A percentile compares a stretch with the other conserved stretches of the same genome.
phyloP scores from a whole-genome alignment of 805 yeast species.

The Candida odintsovae region DNA sequence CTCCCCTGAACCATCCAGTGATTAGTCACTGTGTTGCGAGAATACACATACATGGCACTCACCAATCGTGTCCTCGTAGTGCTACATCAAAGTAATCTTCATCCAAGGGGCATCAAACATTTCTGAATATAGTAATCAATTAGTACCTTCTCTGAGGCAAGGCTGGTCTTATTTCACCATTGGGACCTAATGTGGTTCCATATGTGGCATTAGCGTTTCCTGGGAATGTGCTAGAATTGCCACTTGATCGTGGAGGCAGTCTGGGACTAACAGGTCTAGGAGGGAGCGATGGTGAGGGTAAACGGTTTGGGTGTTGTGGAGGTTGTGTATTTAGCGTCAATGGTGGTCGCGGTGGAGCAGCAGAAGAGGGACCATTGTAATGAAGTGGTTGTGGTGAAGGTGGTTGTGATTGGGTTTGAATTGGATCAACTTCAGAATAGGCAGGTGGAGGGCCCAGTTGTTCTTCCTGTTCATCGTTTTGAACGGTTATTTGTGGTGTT shows the following conservation, averaged over 20 bases:
- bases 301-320: background rate
- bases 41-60: no score
- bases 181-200: background rate
- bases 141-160: background rate
- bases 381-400: background rate
- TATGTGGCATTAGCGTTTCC: background rate
- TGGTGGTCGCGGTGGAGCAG: background rate
- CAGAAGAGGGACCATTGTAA: no score
- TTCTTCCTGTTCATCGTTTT: constrained; percentile 8
- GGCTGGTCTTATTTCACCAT: background rate
- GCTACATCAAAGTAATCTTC: no score
- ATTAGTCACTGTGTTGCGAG: no score
- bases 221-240: background rate
- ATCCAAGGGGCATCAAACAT: background rate
- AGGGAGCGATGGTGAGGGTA: background rate
- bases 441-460: constrained; percentile 30
- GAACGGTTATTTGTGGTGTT: constrained; percentile 1
- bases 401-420: background rate
- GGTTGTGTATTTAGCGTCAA: background rate
- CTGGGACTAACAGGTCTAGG: background rate
- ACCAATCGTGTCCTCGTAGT: no score
- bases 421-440: constrained; percentile 28
- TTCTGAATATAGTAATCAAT: background rate
- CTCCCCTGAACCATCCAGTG: no score
- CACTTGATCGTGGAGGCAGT: background rate